phyloP scores from a whole-genome alignment of 192 early-diverging fungal species.

The Spinellus fusiger region DNA sequence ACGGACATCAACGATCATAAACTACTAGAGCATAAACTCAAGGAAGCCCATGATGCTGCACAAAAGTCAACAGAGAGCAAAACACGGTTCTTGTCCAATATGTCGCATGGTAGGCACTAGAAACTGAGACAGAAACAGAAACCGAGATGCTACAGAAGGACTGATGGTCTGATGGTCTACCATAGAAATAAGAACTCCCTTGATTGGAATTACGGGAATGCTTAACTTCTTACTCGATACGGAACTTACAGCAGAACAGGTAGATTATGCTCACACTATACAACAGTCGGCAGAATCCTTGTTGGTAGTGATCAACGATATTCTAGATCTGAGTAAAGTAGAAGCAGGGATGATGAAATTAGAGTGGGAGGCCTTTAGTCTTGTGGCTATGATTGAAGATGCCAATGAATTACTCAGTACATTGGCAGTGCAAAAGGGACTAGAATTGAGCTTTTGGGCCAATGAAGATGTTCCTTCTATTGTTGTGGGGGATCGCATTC shows the following conservation, averaged over 20 bases:
- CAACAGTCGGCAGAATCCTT: conserved; percentile 69
- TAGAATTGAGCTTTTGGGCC: conserved; percentile 60
- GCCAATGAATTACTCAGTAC: conserved; percentile 70
- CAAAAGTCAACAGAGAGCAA: conserved; percentile 57
- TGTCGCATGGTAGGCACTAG: conserved; percentile 45
- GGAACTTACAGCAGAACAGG: conserved; percentile 68
- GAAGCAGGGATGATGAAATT: conserved; percentile 82
- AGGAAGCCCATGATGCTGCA: conserved; percentile 53
- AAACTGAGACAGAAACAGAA: neutral
- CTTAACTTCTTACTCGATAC: conserved; percentile 69
- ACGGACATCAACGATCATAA: conserved; percentile 60
- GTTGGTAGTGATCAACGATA: conserved; percentile 76
- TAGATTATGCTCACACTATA: conserved; percentile 75
- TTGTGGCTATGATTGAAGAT: conserved; percentile 57
- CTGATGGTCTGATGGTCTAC: neutral
- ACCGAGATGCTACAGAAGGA: neutral
- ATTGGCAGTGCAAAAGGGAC: conserved; percentile 62
- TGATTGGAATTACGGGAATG: conserved; percentile 77
- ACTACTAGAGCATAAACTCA: conserved; percentile 47
- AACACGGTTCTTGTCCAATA: conserved; percentile 53
- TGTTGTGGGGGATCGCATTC: conserved; percentile 67
- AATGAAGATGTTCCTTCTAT: conserved; percentile 67
- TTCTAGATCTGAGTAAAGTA: conserved; percentile 78
- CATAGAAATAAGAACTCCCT: conserved; percentile 72
- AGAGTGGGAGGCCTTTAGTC: conserved; percentile 63